Evolutionary conservation across 2,329 filamentous ascomycete species (phyloP).

Genomic region (Talaromyces sp.): DNA sequence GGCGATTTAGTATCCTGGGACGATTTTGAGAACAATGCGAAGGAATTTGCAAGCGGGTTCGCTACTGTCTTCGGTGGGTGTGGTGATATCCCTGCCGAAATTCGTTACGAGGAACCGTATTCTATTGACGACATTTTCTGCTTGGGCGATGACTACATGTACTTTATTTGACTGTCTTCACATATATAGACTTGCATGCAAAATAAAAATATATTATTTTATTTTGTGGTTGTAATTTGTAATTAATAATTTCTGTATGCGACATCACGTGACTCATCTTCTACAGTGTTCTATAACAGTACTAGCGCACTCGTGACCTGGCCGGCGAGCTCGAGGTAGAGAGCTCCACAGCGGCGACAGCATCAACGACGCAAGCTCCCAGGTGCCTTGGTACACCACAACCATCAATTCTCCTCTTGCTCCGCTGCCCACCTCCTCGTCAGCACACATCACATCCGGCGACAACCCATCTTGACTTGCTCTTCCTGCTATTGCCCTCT

Average conservation of each 20-base stretch:
- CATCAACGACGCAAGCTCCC: not conserved
- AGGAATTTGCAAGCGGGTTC: constrained; percentile 54
- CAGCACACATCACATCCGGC: not conserved
- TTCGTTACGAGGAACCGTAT: constrained; percentile 16
- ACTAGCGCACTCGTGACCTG: not conserved
- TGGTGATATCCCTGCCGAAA: constrained; percentile 28
- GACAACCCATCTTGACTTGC: not conserved
- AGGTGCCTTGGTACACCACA: not conserved
- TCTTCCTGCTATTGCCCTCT: not conserved
- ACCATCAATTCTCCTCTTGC: not conserved
- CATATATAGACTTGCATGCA: not conserved
- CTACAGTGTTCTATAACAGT: not conserved
- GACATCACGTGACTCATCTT: not conserved
- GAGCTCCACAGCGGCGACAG: not conserved
- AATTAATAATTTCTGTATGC: not conserved
- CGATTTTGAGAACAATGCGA: constrained; percentile 37
- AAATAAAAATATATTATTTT: too few species aligned
- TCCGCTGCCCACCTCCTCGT: not conserved
- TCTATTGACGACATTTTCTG: constrained; percentile 63
- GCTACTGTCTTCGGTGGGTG: constrained; percentile 64
- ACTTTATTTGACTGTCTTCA: not conserved
- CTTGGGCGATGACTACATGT: constrained; percentile 25
- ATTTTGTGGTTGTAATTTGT: too few species aligned
- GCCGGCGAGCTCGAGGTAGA: not conserved
- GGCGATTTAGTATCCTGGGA: constrained; percentile 42